phyloP scores from a whole-genome alignment of 768 basidiomycete species.

The Hygrophorus russula region DNA sequence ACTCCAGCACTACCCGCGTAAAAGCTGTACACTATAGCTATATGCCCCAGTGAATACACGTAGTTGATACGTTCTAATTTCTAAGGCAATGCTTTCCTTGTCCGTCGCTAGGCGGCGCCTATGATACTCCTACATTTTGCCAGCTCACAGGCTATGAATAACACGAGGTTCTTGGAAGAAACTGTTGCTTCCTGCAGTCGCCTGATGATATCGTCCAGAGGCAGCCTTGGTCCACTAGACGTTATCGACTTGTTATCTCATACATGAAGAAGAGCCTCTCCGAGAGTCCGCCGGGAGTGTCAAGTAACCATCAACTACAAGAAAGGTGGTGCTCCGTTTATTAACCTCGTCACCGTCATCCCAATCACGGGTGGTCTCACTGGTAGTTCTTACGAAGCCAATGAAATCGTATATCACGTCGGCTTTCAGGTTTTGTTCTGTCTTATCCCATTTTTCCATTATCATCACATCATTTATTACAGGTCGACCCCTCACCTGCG shows the following conservation, averaged over 20 bases:
- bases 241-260: too few relatives aligned
- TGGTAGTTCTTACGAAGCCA: conserved; percentile 38
- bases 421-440: conserved; percentile 98
- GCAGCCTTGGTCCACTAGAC: conserved; percentile 37
- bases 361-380: conserved; percentile 61
- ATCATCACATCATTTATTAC: conserved; percentile 32
- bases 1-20: too few relatives aligned
- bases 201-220: conserved; percentile 39
- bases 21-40: too few relatives aligned
- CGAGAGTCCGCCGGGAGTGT: conserved; percentile 67
- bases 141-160: conserved; percentile 65
- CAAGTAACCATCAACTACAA: conserved; percentile 84
- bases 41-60: too few relatives aligned
- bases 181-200: conserved; percentile 85
- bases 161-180: conserved; percentile 72
- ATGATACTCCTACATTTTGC: conserved; percentile 75
- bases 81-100: too few relatives aligned
- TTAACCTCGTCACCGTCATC: conserved; percentile 87
- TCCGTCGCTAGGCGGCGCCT: too few relatives aligned
- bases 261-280: conserved; percentile 57
- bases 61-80: too few relatives aligned
- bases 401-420: conserved; percentile 76
- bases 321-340: conserved; percentile 75
- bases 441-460: conserved; percentile 73
- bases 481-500: conserved; percentile 49